Percentiles rank a stretch among this genome's conserved stretches.
These are phyloP conservation scores for Pyrenophora tritici-repentis DNA, from an alignment of 2,329 filamentous ascomycete genomes.

Conservation along the genomic window DNA sequence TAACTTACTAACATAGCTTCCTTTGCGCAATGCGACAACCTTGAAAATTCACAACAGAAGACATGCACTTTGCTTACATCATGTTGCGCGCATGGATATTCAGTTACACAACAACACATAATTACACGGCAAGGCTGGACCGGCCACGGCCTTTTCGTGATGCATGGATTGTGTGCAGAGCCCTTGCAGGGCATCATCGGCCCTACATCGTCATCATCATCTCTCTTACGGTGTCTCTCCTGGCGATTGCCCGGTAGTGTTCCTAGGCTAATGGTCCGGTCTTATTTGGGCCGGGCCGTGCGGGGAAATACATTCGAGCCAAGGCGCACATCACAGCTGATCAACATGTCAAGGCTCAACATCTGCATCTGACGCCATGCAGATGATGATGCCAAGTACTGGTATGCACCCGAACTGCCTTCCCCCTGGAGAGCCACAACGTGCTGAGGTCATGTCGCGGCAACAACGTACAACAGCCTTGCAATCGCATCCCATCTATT, in stretches of 20 bases:
- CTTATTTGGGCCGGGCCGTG: conserved; percentile 7
- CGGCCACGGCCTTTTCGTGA: conserved; percentile 13
- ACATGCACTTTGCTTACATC: too few species aligned
- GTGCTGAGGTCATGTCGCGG: conserved; percentile 1
- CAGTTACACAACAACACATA: conserved; percentile 12
- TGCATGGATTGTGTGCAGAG: background rate
- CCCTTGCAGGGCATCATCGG: background rate
- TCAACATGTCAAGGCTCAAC: conserved; percentile 7
- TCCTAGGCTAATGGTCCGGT: background rate
- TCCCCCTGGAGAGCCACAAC: background rate
- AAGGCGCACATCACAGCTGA: conserved; percentile 19
- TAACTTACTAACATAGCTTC: too few species aligned
- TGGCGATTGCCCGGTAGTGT: too few species aligned
- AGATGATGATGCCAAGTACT: conserved; percentile 7
- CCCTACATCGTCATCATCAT: background rate
- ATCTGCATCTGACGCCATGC: conserved; percentile 24
- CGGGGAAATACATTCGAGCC: conserved; percentile 15
- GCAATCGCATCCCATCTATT: conserved; percentile 3
- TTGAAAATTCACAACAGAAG: too few species aligned
- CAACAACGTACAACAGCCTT: background rate
- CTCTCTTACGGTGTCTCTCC: too few species aligned
- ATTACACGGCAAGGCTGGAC: conserved; percentile 7
- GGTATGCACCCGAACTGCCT: conserved; percentile 13
- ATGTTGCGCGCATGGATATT: conserved; percentile 6
- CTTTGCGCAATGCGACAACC: too few species aligned